Percentiles rank a stretch among this genome's conserved stretches.
Evolutionary conservation across 805 yeast genomes (phyloP).

Genomic region (Kodamaea neixiangensis): DNA sequence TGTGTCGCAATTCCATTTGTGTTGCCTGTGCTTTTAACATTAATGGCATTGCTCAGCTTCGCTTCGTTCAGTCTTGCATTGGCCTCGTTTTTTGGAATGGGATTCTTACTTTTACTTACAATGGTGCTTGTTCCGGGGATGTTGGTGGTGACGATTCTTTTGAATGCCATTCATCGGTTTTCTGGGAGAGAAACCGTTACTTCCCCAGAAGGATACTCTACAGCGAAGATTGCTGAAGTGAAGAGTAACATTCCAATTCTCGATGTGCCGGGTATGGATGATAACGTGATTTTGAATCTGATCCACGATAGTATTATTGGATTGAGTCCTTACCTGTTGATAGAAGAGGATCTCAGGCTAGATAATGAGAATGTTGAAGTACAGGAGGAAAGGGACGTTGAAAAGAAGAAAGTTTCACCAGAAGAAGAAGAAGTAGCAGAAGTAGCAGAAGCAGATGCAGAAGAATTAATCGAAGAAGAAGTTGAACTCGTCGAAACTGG

Average conservation of each 20-base stretch:
- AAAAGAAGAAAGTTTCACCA: not conserved
- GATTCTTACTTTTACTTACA: not conserved
- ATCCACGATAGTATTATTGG: not conserved
- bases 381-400: not conserved
- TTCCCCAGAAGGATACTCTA: not conserved
- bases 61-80: conserved; percentile 1
- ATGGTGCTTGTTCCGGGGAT: not conserved
- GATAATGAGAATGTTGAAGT: not conserved
- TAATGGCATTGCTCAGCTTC: not conserved
- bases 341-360: not conserved
- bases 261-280: not conserved
- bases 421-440: not conserved
- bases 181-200: not conserved
- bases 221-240: conserved; percentile 4
- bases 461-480: too few relatives aligned
- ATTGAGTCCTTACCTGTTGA: not conserved
- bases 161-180: not conserved
- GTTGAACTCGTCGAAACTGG: too few relatives aligned
- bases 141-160: not conserved
- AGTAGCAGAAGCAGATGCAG: not conserved
- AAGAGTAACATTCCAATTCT: not conserved
- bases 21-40: not conserved
- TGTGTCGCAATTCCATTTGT: not conserved
- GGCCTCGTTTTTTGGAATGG: conserved; percentile 1
- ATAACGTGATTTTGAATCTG: not conserved